Conservation (phyloP, 2,329 filamentous ascomycete genomes). For the Xylaria sp. region DNA sequence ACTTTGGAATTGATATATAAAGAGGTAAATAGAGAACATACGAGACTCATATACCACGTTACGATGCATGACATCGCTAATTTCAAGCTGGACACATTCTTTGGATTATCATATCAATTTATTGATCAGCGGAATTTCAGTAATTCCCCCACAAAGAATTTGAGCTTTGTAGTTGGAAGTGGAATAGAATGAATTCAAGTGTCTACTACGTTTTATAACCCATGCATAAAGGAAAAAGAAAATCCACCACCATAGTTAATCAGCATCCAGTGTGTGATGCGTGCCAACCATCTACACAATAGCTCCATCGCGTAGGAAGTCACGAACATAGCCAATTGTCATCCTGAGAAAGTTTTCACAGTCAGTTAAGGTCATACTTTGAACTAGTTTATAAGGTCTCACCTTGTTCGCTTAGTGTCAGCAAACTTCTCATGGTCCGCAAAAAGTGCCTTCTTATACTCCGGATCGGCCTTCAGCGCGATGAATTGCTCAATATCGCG, state of each 20-base stretch:
- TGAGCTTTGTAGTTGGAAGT: too few species aligned
- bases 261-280: not conserved
- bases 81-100: too few species aligned
- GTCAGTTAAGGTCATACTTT: not conserved
- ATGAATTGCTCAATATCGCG: conserved; percentile 19
- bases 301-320: conserved; percentile 17
- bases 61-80: too few species aligned
- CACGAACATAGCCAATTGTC: conserved; percentile 18
- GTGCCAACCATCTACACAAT: not conserved
- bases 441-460: conserved; percentile 18
- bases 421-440: conserved; percentile 23
- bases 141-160: too few species aligned
- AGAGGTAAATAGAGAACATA: too few species aligned
- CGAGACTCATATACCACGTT: too few species aligned
- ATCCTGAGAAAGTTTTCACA: conserved; percentile 5
- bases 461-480: conserved; percentile 16
- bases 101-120: too few species aligned
- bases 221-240: not conserved
- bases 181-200: too few species aligned
- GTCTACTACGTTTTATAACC: too few species aligned
- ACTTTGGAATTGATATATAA: too few species aligned
- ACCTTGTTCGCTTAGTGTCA: conserved; percentile 15
- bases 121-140: too few species aligned
- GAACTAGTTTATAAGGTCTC: not conserved
- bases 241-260: not conserved